These are phyloP conservation scores for Coix lacrymajobi DNA, from an alignment of 176 grass and related monocot species.

Conservation along the genomic window DNA sequence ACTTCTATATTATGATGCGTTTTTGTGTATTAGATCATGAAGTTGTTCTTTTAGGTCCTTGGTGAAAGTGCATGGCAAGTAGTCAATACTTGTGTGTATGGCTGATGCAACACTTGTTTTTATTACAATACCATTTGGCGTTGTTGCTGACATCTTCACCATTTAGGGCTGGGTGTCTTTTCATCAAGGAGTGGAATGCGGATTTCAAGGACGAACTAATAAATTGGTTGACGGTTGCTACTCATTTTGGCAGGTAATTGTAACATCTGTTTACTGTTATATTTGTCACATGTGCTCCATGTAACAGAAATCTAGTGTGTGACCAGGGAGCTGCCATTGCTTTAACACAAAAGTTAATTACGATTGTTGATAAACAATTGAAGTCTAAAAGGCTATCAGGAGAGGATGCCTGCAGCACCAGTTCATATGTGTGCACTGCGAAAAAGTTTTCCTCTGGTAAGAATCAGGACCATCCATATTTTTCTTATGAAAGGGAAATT, in stretches of 20 bases:
- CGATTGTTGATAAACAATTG: slow-evolving; percentile 43
- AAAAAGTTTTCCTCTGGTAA: slow-evolving; percentile 22
- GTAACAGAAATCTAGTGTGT: slow-evolving; percentile 5
- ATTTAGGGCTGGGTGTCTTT: slow-evolving; percentile 73
- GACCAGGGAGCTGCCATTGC: slow-evolving; percentile 72
- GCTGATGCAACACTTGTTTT: neutral
- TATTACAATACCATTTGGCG: neutral
- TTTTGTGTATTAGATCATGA: neutral
- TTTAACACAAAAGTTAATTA: slow-evolving; percentile 69
- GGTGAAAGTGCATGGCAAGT: neutral
- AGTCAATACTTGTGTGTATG: neutral
- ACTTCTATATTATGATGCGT: slow-evolving; percentile 8
- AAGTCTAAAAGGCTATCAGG: slow-evolving; percentile 26
- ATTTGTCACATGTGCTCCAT: neutral
- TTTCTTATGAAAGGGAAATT: slow-evolving; percentile 17
- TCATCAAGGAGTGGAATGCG: slow-evolving; percentile 91
- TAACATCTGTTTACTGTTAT: slow-evolving; percentile 14
- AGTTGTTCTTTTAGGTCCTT: neutral
- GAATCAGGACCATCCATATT: neutral
- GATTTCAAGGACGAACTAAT: slow-evolving; percentile 94
- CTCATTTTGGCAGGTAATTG: slow-evolving; percentile 96
- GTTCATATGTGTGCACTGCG: slow-evolving; percentile 24
- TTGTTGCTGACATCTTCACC: neutral
- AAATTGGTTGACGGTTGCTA: slow-evolving; percentile 99
- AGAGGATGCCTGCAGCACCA: slow-evolving; percentile 1